Evolutionary conservation across 169 alveolate genomes (phyloP), one percentile per base, ranked within the genome.

Genomic region (Plasmodium relictum): DNA sequence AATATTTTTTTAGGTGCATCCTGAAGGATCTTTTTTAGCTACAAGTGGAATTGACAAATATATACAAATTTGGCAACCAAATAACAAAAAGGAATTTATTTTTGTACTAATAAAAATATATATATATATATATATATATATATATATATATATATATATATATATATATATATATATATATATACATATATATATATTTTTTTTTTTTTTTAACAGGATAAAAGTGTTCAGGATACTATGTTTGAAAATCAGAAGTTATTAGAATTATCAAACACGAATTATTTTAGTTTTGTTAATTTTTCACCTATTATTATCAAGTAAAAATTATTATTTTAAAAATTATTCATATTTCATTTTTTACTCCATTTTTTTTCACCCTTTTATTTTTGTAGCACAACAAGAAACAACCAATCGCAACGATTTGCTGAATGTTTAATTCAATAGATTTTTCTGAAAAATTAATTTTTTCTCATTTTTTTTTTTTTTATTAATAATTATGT

Each of bases 51-150:
- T 88, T 45, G 95, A 92, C 54, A 59, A 74, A 39, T 68, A 74
- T 83, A 65, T 92, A 52, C 69, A 92, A 69, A 58, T 92, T 2
- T 92, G 95, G 95, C 16, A 74, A n/a, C 95, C 95, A 6, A 22
- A 54, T 2, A 89, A 85, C 22, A 59, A 3, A 14, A 16, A 14
- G 18, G 88, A 88, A 16, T 62, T 52, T 37, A 69, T 62, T 9
- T 66, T 89, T 61, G 95, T 92, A 76, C 12, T 61, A 63, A 56
- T 37, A 14, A 20, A 24, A 18, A 31, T 10, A 59, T 31, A 59
- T 20, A 6, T n/a, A n/a, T n/a, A 59, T 59, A 24, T 63, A 26
- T 39, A 24, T 24, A 63, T 63, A 14, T 16, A 63, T 14, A 37
- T 63, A 48, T 14, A 24, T 24, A 63, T 41, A 31, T 31, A 31